These are phyloP conservation scores for Gynostemma pentaphyllum DNA, from an alignment of 306 rosid species.

Conservation along the genomic window DNA sequence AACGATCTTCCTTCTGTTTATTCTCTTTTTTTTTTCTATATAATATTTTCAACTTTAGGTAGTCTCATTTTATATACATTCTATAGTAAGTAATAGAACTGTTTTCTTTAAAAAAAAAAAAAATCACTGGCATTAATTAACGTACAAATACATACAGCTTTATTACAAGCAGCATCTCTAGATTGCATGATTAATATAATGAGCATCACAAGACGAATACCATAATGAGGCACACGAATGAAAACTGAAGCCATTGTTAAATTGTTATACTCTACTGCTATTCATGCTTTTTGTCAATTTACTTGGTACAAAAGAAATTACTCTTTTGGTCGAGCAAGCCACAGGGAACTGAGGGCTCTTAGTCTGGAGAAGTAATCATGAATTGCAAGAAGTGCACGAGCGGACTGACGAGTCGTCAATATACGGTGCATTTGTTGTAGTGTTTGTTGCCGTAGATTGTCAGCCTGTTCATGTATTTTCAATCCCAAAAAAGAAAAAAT, in stretches of 20 bases:
- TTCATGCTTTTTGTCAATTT: background rate
- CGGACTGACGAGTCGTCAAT: slow-evolving; percentile 68
- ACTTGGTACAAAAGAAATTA: slow-evolving; percentile 9
- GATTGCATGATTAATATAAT: slow-evolving; percentile 2
- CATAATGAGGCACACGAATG: slow-evolving; percentile 5
- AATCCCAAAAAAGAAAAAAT: background rate
- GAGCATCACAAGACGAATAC: slow-evolving; percentile 1
- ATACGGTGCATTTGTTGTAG: slow-evolving; percentile 70
- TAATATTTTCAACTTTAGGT: too few relatives aligned
- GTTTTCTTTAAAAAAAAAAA: background rate
- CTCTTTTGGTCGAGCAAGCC: slow-evolving; percentile 74
- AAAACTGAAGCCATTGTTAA: background rate
- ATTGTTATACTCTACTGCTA: background rate
- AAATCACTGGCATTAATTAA: slow-evolving; percentile 2
- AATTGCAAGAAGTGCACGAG: slow-evolving; percentile 68
- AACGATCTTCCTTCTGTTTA: background rate
- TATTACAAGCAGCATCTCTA: slow-evolving; percentile 21
- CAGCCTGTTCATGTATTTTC: slow-evolving; percentile 33
- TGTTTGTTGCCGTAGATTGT: slow-evolving; percentile 70
- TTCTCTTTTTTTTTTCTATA: too few relatives aligned
- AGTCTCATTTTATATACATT: background rate
- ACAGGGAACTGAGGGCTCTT: slow-evolving; percentile 65
- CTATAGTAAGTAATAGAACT: background rate
- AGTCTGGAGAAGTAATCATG: slow-evolving; percentile 56
- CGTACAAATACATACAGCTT: slow-evolving; percentile 15